Base-by-base conservation (phyloP, 2,329 filamentous ascomycete genomes). In the Paradendryphiella salina region DNA sequence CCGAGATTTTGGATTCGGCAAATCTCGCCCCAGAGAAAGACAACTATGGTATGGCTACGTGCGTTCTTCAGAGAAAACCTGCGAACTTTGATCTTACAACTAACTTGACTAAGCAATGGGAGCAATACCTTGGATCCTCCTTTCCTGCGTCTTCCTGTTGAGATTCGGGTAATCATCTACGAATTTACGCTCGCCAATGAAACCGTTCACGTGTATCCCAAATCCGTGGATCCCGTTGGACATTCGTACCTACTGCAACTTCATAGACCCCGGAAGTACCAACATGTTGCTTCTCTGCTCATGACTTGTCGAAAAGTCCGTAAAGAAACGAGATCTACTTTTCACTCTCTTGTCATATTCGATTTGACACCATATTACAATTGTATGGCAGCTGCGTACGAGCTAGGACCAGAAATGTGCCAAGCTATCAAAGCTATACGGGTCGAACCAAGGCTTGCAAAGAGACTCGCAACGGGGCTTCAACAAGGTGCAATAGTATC, bases 141-240 rank as follows among this genome's bases (percentile, higher is more conserved):
- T 10, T 26, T 52, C 14, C 14, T 52, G 3, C 29, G 28, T 32
- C 29, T 52, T 2, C 49, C 49, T 17, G 34, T 44, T 11, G 49
- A 52, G n/a, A 29, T 52, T 29, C 49, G 49, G 3, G n/a, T 48
- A 5, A 43, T 52, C 15, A 52, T 52, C 14, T 52, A 52, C 33
- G 44, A 52, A 33, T 36, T 48, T 28, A 33, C 38, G 10, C 48
- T 52, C 23, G 18, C 28, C 38, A 38, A 52, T 15, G 32, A 48
- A 26, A 39, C 18, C n/a, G 31, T 52, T 13, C 28, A 38, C 17
- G 33, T 51, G 7, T 36, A 41, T 10, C 48, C 42, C 3, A 51
- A 51, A 23, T 18, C 36, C 32, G 34, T n/a, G 32, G 36, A 46
- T 36, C 14, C 23, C 28, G 14, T 50, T 20, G 40, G 39, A 15